Percentiles rank a stretch among this genome's conserved stretches.
Evolutionary conservation across 2,329 filamentous ascomycete genomes (phyloP).

Genomic region (Clarireedia hainanense): DNA sequence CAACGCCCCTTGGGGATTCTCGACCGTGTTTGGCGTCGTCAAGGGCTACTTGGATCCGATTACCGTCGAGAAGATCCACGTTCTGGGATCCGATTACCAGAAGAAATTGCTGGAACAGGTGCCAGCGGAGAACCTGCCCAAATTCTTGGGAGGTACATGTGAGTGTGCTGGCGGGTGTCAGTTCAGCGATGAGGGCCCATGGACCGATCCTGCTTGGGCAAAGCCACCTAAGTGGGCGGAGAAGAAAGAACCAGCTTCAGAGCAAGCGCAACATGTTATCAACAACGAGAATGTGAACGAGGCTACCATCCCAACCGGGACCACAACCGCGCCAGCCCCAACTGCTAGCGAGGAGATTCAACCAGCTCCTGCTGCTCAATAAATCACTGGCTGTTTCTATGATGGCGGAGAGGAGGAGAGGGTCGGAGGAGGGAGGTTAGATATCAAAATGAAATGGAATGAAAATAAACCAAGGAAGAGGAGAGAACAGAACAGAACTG

Average conservation of each 20-base stretch:
- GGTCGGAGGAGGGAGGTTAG: not conserved
- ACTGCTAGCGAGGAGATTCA: slow-evolving; percentile 18
- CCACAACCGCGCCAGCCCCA: slow-evolving; percentile 15
- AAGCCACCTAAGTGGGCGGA: slow-evolving; percentile 52
- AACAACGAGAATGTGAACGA: slow-evolving; percentile 29
- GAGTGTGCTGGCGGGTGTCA: slow-evolving; percentile 74
- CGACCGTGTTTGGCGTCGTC: slow-evolving; percentile 73
- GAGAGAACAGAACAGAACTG: not conserved
- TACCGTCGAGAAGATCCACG: slow-evolving; percentile 91
- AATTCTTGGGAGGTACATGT: slow-evolving; percentile 77
- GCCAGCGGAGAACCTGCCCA: slow-evolving; percentile 81
- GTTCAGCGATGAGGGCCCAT: slow-evolving; percentile 85
- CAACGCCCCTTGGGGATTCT: slow-evolving; percentile 96
- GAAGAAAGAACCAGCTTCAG: slow-evolving; percentile 27
- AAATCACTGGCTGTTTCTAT: slow-evolving; percentile 11
- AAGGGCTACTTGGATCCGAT: slow-evolving; percentile 96
- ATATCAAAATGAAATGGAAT: not conserved
- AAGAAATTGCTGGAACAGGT: slow-evolving; percentile 78
- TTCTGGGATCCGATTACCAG: slow-evolving; percentile 76
- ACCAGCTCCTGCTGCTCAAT: slow-evolving; percentile 16
- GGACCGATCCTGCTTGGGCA: slow-evolving; percentile 65
- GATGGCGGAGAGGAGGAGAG: not conserved
- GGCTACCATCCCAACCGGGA: slow-evolving; percentile 17
- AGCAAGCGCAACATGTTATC: slow-evolving; percentile 36
- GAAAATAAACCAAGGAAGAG: not conserved